phyloP scores from a whole-genome alignment of 176 grass and related monocot species.

The Pontederia crassipes region DNA sequence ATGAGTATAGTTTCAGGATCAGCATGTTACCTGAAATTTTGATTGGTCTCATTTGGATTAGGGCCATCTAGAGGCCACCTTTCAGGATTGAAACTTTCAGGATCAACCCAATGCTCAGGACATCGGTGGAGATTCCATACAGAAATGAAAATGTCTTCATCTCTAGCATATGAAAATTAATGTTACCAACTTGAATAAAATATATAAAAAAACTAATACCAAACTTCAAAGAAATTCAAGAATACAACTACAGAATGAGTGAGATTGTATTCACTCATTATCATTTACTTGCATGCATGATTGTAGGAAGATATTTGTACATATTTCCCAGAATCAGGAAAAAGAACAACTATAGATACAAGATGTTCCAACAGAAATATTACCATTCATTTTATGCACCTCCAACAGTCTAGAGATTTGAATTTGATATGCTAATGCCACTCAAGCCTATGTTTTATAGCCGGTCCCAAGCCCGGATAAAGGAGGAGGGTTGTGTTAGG shows the following conservation, averaged over 20 bases:
- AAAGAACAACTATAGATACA: too few relatives aligned
- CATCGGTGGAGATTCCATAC: constrained; percentile 87
- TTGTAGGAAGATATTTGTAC: too few relatives aligned
- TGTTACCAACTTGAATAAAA: neutral
- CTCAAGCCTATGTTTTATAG: too few relatives aligned
- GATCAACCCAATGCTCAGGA: constrained; percentile 75
- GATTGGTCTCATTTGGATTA: constrained; percentile 94
- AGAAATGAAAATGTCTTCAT: constrained; percentile 96
- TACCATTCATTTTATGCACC: too few relatives aligned
- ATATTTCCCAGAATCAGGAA: too few relatives aligned
- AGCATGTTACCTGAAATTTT: constrained; percentile 77
- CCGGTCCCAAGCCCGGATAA: too few relatives aligned
- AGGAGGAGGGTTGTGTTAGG: too few relatives aligned
- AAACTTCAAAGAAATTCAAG: neutral
- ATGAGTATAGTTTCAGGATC: neutral
- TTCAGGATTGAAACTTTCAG: constrained; percentile 93
- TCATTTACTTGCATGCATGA: too few relatives aligned
- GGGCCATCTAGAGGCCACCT: constrained; percentile 93
- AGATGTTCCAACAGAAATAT: too few relatives aligned
- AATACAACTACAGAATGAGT: neutral
- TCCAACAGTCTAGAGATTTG: too few relatives aligned
- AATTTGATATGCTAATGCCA: too few relatives aligned
- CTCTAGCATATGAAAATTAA: constrained; percentile 27
- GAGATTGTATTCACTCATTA: too few relatives aligned
- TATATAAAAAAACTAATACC: neutral